Evolutionary conservation across 1,284 basidiomycete genomes (phyloP).

Genomic region (Microbotryum silenes-acaulis): DNA sequence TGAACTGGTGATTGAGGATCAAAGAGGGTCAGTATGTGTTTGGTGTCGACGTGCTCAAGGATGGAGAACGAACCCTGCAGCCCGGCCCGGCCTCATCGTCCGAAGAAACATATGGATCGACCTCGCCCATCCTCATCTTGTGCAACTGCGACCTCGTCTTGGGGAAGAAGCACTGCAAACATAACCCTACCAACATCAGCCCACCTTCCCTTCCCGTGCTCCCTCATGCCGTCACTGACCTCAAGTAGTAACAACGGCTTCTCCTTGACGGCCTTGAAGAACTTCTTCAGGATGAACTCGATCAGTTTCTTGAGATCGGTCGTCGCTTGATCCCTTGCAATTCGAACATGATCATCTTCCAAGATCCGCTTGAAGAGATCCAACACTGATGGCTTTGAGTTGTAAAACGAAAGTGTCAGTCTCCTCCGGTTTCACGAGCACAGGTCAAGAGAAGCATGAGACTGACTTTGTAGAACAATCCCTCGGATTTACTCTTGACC

Average conservation of each 20-base stretch:
- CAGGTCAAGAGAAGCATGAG: slow-evolving; percentile 2
- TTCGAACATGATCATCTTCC: slow-evolving; percentile 57
- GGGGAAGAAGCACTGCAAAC: slow-evolving; percentile 67
- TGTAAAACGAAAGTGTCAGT: background rate
- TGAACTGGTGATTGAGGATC: slow-evolving; percentile 9
- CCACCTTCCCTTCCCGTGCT: too few relatives aligned
- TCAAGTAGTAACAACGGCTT: slow-evolving; percentile 78
- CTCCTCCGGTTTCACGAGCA: background rate
- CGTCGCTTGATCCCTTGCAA: slow-evolving; percentile 68
- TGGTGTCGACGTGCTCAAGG: too few relatives aligned
- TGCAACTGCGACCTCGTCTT: slow-evolving; percentile 48
- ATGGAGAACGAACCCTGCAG: slow-evolving; percentile 6
- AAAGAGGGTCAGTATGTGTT: background rate
- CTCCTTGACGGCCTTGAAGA: slow-evolving; percentile 77
- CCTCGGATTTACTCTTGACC: slow-evolving; percentile 79
- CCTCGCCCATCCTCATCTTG: slow-evolving; percentile 26
- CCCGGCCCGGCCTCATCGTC: slow-evolving; percentile 43
- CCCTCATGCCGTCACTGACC: slow-evolving; percentile 41
- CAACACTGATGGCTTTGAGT: slow-evolving; percentile 66
- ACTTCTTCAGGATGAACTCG: slow-evolving; percentile 74
- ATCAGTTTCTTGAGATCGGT: slow-evolving; percentile 74
- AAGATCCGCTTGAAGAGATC: slow-evolving; percentile 75
- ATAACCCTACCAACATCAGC: too few relatives aligned
- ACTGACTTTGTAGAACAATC: slow-evolving; percentile 73
- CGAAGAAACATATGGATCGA: slow-evolving; percentile 43